Evolutionary conservation across 225 moss, liverwort and hornwort species (phyloP), one percentile per base, ranked within the genome.

Genomic region (Physcomitrellopsis africana): DNA sequence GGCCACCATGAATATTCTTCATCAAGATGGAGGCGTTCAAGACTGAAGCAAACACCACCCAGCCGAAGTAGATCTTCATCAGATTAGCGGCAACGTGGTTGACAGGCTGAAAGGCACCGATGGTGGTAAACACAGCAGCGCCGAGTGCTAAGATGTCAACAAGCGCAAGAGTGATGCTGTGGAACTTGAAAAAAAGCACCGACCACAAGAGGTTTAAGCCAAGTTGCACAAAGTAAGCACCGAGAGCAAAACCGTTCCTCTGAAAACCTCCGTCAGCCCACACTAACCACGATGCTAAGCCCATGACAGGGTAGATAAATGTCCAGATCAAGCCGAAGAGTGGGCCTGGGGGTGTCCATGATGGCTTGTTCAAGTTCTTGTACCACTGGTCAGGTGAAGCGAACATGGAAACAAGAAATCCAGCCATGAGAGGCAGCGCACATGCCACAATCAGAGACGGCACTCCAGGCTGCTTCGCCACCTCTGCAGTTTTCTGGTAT

Each of bases 51-150:
- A 82, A 82, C 2, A 69, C 8, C 49, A 78, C 70, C 82, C 82
- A 78, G 13, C 51, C 43, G 17, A 82, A 55, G 58, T 82, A 78
- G 17, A 78, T 73, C 18, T 79, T 79, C 55, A 79, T 68, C 8
- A 79, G 68, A 68, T 79, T 73, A 3, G 60, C 79, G 41, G 68
- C 82, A 29, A 82, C 78, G 23, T 82, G 78, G 44, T 82, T 82
- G 15, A 65, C 82, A 17, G 64, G 53, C 69, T 82, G 78, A 20
- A 82, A 82, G 20, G 77, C 65, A n/a, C 26, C 61, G 19, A 78
- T 1, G 7, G 74, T 82, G 44, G 65, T 0, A 54, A 70, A 52
- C 55, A 82, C 37, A 27, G 46, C 69, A 47, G 70, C 65, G 41
- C 64, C 60, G 51, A 78, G 27, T 22, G 70, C 24, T 48, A 70